Conservation (phyloP, 73 alveolate genomes). For the Urostyla sp. region DNA sequence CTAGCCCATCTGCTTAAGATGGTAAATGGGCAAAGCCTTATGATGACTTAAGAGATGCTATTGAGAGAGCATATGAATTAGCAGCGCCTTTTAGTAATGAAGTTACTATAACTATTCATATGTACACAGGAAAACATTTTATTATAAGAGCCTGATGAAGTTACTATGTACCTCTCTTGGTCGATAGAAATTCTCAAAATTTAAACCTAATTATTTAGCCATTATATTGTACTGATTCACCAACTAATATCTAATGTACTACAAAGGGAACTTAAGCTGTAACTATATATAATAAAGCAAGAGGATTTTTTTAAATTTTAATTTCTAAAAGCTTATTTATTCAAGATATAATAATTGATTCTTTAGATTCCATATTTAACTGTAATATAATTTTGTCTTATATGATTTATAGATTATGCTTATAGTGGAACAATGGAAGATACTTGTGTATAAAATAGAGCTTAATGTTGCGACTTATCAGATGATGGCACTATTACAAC, state of each 20-base stretch:
- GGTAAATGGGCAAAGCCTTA: no score
- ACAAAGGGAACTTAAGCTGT: not conserved
- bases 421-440: no score
- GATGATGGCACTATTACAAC: no score
- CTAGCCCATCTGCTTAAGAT: no score
- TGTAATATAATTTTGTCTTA: no score
- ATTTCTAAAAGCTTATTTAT: not conserved
- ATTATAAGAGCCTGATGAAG: not conserved
- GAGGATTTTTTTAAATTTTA: not conserved
- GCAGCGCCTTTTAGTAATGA: no score
- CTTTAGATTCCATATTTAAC: slow-evolving; percentile 44
- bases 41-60: no score
- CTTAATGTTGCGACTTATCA: no score
- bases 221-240: not conserved
- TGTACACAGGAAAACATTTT: not conserved
- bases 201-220: slow-evolving; percentile 1
- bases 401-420: no score
- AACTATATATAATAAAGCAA: slow-evolving; percentile 15
- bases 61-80: no score
- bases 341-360: slow-evolving; percentile 3
- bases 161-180: not conserved
- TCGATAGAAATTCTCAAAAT: not conserved
- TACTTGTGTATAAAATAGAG: no score
- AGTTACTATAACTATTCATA: not conserved
- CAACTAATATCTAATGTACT: not conserved